These are phyloP conservation scores for Neurospora sp. DNA, from an alignment of 495 filamentous ascomycete species.

Conservation along the genomic window DNA sequence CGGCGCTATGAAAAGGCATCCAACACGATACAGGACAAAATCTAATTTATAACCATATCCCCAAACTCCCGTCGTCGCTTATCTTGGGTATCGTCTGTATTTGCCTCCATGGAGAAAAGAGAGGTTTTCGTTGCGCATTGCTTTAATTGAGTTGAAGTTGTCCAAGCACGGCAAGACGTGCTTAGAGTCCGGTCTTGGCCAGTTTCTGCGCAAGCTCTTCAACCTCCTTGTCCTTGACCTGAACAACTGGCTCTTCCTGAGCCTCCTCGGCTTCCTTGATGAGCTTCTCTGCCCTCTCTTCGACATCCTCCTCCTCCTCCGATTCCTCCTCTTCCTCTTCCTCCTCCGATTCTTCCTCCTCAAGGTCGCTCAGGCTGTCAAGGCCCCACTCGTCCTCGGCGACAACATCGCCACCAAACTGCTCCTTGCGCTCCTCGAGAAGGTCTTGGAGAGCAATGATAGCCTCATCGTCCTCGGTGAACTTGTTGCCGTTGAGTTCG, in stretches of 20 bases:
- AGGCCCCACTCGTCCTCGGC: constrained; percentile 69
- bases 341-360: constrained; percentile 64
- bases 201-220: constrained; percentile 70
- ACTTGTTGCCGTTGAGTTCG: constrained; percentile 94
- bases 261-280: constrained; percentile 62
- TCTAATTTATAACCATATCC: constrained; percentile 6
- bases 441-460: constrained; percentile 41
- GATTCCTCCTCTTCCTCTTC: constrained; percentile 64
- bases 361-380: constrained; percentile 75
- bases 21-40: constrained; percentile 5
- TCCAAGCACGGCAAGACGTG: background rate
- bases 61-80: constrained; percentile 12
- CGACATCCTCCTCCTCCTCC: constrained; percentile 50
- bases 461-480: constrained; percentile 69
- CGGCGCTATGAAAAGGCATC: background rate
- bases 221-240: constrained; percentile 67
- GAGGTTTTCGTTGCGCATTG: constrained; percentile 1
- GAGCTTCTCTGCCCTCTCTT: constrained; percentile 53
- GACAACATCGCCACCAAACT: constrained; percentile 46
- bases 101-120: constrained; percentile 3
- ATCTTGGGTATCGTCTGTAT: constrained; percentile 21
- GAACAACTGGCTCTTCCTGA: constrained; percentile 61
- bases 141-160: background rate
- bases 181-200: constrained; percentile 49
- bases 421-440: constrained; percentile 50